Evolutionary conservation across 2,329 filamentous ascomycete species (phyloP), one percentile per base, ranked within the genome.

Genomic region (Botrytis byssoidea): DNA sequence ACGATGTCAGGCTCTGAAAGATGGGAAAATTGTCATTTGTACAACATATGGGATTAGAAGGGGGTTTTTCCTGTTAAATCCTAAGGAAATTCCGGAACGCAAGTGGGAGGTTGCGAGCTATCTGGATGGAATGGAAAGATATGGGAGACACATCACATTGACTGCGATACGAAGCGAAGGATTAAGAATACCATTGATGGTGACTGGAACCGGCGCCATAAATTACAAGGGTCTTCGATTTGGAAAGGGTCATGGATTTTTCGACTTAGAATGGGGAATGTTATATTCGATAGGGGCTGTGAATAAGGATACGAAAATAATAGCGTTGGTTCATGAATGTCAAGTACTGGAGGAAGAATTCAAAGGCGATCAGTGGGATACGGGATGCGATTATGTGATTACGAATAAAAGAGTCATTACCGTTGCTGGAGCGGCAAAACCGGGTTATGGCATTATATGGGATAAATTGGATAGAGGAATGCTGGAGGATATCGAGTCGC

Each of bases 261-360:
- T 85, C 63, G 83, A 85, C 65, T 79, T 85, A 10, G 83, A 84
- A 73, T 85, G 83, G 83, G 82, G 78, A 1, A 81, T 85, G 77
- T 76, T 85, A 40, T 80, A 78, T 40, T 79, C 81, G 29, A 75
- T 83, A 20, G 79, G 80, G 7, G 75, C 81, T 18, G 77, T 85
- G 10, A 71, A 70, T 7, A 22, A 66, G 9, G 64, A 75, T 3
- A 80, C 81, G 8, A 77, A 78, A 0, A 81, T 82, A 4, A 77
- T 82, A 2, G 82, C 81, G 9, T 72, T 85, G 9, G 83, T 82
- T 12, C 84, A 85, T 75, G 79, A 81, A 29, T 85, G 83, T 72
- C 84, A 85, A 76, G 79, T 85, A 16, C 76, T 85, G 37, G 79
- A 82, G 32, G 78, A 80, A 57, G 80, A 83, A 71, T 77, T 83